These are phyloP conservation scores for Epichloe gansuensis DNA, from an alignment of 2,329 filamentous ascomycete genomes.

Conservation along the genomic window DNA sequence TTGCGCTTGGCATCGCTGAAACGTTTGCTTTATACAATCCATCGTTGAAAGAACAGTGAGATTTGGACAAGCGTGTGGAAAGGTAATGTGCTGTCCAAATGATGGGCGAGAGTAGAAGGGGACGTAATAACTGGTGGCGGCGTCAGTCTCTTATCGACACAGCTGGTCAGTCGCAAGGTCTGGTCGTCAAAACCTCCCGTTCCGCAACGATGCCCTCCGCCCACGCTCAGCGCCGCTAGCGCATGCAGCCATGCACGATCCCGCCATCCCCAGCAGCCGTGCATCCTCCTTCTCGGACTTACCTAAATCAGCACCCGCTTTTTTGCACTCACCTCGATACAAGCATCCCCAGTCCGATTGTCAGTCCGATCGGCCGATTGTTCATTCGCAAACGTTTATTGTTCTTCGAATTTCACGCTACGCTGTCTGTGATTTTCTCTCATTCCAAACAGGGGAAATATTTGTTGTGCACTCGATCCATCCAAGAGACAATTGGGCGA, in stretches of 20 bases:
- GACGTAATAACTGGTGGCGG: neutral
- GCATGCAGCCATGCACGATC: constrained; percentile 7
- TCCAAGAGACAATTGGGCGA: constrained; percentile 70
- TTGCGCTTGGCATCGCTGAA: constrained; percentile 47
- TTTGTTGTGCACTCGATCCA: constrained; percentile 24
- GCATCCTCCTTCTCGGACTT: constrained; percentile 10
- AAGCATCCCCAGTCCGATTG: no score
- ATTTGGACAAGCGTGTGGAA: neutral
- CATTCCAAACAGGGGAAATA: no score
- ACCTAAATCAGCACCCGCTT: constrained; percentile 7
- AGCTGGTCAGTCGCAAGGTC: neutral
- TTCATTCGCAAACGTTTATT: no score
- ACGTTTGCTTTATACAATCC: constrained; percentile 48
- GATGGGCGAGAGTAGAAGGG: neutral
- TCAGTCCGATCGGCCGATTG: no score
- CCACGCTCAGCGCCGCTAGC: neutral
- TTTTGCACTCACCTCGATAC: no score
- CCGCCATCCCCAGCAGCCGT: constrained; percentile 7
- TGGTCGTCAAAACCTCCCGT: neutral
- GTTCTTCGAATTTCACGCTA: no score
- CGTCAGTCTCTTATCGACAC: neutral
- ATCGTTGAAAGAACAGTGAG: constrained; percentile 21
- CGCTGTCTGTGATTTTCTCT: no score
- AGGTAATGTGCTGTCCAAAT: neutral
- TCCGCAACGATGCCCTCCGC: constrained; percentile 8